These are phyloP conservation scores for Yamadazyma laniorum DNA, from an alignment of 805 yeast genomes.

Conservation along the genomic window DNA sequence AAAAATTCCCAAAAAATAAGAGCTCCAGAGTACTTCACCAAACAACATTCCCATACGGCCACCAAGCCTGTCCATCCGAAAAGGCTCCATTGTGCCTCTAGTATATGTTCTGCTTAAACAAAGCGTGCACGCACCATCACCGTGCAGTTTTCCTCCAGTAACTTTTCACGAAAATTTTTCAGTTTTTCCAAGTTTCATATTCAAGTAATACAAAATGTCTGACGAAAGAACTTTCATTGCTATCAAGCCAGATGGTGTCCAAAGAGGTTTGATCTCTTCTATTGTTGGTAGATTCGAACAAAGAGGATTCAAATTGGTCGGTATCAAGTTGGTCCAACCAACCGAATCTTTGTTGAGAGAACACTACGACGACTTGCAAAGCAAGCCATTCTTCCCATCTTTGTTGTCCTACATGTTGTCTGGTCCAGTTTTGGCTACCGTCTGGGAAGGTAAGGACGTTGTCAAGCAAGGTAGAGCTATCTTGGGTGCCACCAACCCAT, in stretches of 20 bases:
- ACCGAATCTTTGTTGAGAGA: conserved; percentile 82
- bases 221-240: conserved; percentile 91
- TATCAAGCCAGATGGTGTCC: conserved; percentile 99
- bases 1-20: no score
- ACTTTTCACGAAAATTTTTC: conserved; percentile 7
- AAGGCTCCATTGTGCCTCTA: no score
- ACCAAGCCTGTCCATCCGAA: no score
- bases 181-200: not conserved
- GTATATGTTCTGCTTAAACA: no score
- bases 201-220: no score
- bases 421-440: conserved; percentile 98
- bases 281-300: conserved; percentile 92
- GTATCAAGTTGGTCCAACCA: conserved; percentile 87
- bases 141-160: no score
- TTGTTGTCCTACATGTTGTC: conserved; percentile 94
- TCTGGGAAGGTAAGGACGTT: conserved; percentile 99
- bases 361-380: conserved; percentile 93
- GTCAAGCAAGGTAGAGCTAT: conserved; percentile 98
- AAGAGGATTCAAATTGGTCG: conserved; percentile 98
- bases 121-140: no score
- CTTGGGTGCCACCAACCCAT: conserved; percentile 99
- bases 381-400: conserved; percentile 98
- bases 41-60: no score
- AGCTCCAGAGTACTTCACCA: no score
- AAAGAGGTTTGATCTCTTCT: conserved; percentile 91